Conservation (phyloP, 2,329 filamentous ascomycete species). For the Sporothrix pallida region DNA sequence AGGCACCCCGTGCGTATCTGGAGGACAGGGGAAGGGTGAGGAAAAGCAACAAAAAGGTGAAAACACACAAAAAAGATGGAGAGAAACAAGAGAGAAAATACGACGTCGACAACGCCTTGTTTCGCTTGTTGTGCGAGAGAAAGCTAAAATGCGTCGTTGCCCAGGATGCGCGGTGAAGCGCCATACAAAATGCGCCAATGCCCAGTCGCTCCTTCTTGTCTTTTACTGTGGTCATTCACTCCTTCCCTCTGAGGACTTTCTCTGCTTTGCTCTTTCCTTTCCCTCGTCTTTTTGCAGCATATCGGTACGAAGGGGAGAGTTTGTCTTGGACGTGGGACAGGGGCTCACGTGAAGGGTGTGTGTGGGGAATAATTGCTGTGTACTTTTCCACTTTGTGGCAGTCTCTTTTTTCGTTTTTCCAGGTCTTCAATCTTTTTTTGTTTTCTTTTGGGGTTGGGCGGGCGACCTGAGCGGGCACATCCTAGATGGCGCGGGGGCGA, state of each 20-base stretch:
- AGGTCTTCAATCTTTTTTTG: constrained; percentile 22
- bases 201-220: neutral
- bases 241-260: neutral
- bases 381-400: constrained; percentile 18
- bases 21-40: neutral
- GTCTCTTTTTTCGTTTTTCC: neutral
- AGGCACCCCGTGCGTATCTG: constrained; percentile 27
- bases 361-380: constrained; percentile 21
- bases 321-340: constrained; percentile 20
- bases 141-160: neutral
- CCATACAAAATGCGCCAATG: constrained; percentile 8
- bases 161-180: constrained; percentile 15
- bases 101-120: neutral
- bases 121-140: constrained; percentile 25
- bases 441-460: constrained; percentile 36
- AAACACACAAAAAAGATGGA: neutral
- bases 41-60: neutral
- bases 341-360: constrained; percentile 23
- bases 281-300: neutral
- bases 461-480: constrained; percentile 33
- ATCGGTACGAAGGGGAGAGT: neutral
- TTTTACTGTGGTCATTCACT: neutral
- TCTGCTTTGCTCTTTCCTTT: neutral
- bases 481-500: constrained; percentile 13
- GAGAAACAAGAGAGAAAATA: neutral